Base-by-base conservation (phyloP, 2,329 filamentous ascomycete species). In the Hypoxylon sp. region DNA sequence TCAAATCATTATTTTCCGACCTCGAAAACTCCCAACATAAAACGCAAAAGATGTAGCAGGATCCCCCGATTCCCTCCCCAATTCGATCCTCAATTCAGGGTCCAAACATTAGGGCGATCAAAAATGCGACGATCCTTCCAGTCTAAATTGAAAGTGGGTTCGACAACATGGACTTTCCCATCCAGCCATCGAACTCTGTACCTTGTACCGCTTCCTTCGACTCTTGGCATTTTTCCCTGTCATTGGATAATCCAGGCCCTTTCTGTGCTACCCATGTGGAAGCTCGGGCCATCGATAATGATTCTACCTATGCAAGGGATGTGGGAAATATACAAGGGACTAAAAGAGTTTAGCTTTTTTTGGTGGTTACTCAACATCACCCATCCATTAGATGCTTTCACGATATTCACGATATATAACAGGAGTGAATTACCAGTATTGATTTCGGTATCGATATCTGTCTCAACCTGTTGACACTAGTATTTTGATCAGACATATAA, bases 21-120 rank as follows among this genome's bases (percentile, higher is more conserved):
- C 24, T 26, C 24, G 24, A 26, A 26, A 26, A 7, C 24, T 26
- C 7, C 24, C 4, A 26, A 26, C 24, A 26, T 26, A 26, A 26
- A 26, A 26, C 24, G 7, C 7, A 26, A 26, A 26, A 34, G 26
- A 54, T 3, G 39, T 24, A 53, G 61, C 44, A 63, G 32, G 46
- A 39, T 39, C 34, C 4, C 15, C 34, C n/a, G 11, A n/a, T 7
- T 20, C 28, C 44, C n/a, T 8, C 13, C 41, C 56, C 49, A 54
- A 66, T 48, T 10, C 50, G 37, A 13, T 59, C 7, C 17, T 47
- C 47, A 56, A 64, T 64, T 59, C 61, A 61, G 62, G 62, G 62
- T 61, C 62, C 58, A 64, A 41, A 49, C 32, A n/a, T 49, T 62
- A 62, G 58, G 47, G 22, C 44, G 60, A 64, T 55, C 56, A 54